Evolutionary conservation across 352 stramenopile species (phyloP), one percentile per base, ranked within the genome.

Genomic region (Pythium volutum): DNA sequence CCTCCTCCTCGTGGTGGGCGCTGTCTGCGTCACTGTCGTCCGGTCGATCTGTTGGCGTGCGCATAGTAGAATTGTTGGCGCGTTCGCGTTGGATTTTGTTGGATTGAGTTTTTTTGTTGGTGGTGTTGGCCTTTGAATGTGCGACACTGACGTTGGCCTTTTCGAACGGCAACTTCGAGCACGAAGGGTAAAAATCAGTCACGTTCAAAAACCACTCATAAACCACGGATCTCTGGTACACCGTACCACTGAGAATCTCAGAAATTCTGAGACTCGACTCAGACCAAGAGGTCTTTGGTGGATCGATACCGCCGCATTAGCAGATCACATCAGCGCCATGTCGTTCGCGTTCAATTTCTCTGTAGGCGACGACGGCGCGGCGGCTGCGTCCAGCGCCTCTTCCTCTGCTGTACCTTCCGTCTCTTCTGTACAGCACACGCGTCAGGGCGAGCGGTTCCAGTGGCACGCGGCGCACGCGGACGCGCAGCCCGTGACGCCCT

Each of bases 321-420:
- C 16, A 8, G 15, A n/a, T n/a, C n/a, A 15, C 38, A n/a, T n/a
- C n/a, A 15, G 11, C 14, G 14, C 16, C 36, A 67, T 67, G 60
- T 70, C 62, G 33, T 91, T 91, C 68, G 77, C 74, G 59, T 91
- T 91, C 69, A 89, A 88, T 67, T 91, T 91, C 69, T 58, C 72
- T 12, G 54, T 89, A 38, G 65, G 59, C 23, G 69, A 69, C 34
- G 59, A 42, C 18, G 65, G 6, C 5, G 31, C 45, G 0, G 6
- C 42, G 14, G 29, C 38, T 15, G 10, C 38, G 9, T 45, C 58
- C 27, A 38, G 26, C 39, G 23, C 43, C 18, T 25, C 43, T 22
- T 3, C 36, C 5, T 12, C 57, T 16, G 22, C 49, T 7, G 0
- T 51, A 11, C 15, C 46, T 0, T 20, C 22, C 22, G 7, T 46